Evolutionary conservation across 1,284 basidiomycete species (phyloP).

Genomic region (Clitocybe nebularis): DNA sequence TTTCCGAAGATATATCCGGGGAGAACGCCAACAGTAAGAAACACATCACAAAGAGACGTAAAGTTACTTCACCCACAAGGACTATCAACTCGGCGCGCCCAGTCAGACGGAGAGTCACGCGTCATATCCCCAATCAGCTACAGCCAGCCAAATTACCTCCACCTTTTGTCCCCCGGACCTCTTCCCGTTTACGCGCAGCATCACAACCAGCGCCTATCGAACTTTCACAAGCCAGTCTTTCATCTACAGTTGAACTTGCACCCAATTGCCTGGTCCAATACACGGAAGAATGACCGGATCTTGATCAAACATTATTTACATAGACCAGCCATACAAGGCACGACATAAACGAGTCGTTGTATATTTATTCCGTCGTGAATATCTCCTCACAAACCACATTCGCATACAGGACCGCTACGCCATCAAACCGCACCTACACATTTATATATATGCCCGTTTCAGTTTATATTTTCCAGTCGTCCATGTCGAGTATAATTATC

Average conservation of each 20-base stretch:
- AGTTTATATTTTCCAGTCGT: no score
- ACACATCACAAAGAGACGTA: slow-evolving; percentile 22
- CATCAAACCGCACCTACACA: no score
- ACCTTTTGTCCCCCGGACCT: neutral
- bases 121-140: slow-evolving; percentile 9
- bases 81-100: slow-evolving; percentile 9
- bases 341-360: neutral
- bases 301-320: no score
- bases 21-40: no score
- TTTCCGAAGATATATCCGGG: no score
- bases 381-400: neutral
- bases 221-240: neutral
- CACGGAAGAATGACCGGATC: no score
- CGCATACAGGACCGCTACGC: neutral
- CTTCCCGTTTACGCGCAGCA: neutral
- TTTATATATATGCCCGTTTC: slow-evolving; percentile 1
- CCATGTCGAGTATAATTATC: no score
- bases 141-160: neutral
- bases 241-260: neutral
- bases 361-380: neutral
- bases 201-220: neutral
- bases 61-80: slow-evolving; percentile 13
- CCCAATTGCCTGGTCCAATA: no score
- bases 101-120: slow-evolving; percentile 17
- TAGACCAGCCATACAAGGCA: neutral